Evolutionary conservation across 176 grass and related monocot species (phyloP).

Genomic region (Dendrocalamus sinicus): DNA sequence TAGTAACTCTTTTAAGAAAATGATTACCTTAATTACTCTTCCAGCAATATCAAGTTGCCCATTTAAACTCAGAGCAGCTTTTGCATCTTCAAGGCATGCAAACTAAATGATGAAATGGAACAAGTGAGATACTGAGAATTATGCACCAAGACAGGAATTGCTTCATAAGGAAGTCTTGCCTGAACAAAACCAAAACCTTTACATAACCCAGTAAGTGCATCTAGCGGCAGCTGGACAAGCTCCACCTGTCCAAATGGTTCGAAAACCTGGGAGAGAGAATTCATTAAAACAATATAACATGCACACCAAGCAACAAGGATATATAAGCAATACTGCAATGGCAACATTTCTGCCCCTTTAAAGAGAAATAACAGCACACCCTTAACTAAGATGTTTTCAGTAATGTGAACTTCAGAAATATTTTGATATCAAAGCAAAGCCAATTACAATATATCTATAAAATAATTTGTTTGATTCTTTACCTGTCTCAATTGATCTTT

Average conservation of each 20-base stretch:
- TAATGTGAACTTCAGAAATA: background rate
- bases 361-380: background rate
- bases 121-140: slow-evolving; percentile 41
- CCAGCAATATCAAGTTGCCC: slow-evolving; percentile 98
- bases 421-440: background rate
- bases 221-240: slow-evolving; percentile 85
- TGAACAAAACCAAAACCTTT: slow-evolving; percentile 99
- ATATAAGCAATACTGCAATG: background rate
- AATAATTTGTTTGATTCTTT: slow-evolving; percentile 19
- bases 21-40: slow-evolving; percentile 85
- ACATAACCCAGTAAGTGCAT: slow-evolving; percentile 78
- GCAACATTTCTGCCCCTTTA: background rate
- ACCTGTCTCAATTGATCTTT: slow-evolving; percentile 93
- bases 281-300: slow-evolving; percentile 19
- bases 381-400: background rate
- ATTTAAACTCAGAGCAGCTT: slow-evolving; percentile 90
- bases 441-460: background rate
- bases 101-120: slow-evolving; percentile 60
- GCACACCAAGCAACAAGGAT: background rate
- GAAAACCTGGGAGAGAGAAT: slow-evolving; percentile 66
- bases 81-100: slow-evolving; percentile 91
- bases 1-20: slow-evolving; percentile 25
- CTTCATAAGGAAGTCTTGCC: slow-evolving; percentile 45
- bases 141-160: slow-evolving; percentile 26
- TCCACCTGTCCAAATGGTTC: slow-evolving; percentile 94